Percentiles rank a stretch among this genome's conserved stretches.
Evolutionary conservation across 495 filamentous ascomycete genomes (phyloP).

Genomic region (Mycothermus thermophilus): DNA sequence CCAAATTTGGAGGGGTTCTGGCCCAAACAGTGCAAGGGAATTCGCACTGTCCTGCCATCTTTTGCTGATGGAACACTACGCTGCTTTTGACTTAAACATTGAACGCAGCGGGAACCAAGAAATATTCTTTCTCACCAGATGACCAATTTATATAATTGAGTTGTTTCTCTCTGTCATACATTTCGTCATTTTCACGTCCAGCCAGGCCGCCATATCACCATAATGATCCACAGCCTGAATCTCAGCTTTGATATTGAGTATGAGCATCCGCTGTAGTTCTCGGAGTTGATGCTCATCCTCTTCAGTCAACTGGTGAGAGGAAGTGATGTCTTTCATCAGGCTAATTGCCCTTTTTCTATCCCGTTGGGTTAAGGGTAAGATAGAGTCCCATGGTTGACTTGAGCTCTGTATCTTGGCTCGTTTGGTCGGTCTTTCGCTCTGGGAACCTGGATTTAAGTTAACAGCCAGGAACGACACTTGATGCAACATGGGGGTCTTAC

Average conservation of each 20-base stretch:
- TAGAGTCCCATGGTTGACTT: no score
- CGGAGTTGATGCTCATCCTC: slow-evolving; percentile 33
- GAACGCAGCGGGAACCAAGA: not conserved
- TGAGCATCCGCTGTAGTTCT: slow-evolving; percentile 76
- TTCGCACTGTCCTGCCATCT: no score
- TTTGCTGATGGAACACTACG: not conserved
- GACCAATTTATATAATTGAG: no score
- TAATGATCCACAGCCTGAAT: slow-evolving; percentile 65
- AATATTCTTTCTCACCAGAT: no score
- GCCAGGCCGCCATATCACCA: slow-evolving; percentile 49
- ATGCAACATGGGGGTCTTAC: no score
- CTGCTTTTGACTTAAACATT: not conserved
- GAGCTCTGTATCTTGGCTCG: slow-evolving; percentile 4
- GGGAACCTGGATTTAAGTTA: slow-evolving; percentile 1
- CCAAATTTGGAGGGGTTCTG: slow-evolving; percentile 4
- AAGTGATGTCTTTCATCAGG: slow-evolving; percentile 43
- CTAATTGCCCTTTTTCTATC: slow-evolving; percentile 51
- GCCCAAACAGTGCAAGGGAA: slow-evolving; percentile 11
- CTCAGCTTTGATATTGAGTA: slow-evolving; percentile 78
- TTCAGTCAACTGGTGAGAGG: not conserved
- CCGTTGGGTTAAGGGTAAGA: slow-evolving; percentile 41
- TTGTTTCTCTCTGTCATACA: no score
- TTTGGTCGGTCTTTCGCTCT: slow-evolving; percentile 7
- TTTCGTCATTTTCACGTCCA: slow-evolving; percentile 33
- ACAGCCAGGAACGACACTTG: no score